Evolutionary conservation across 1,139 yeast species (phyloP).

Genomic region (Taphrina populina): DNA sequence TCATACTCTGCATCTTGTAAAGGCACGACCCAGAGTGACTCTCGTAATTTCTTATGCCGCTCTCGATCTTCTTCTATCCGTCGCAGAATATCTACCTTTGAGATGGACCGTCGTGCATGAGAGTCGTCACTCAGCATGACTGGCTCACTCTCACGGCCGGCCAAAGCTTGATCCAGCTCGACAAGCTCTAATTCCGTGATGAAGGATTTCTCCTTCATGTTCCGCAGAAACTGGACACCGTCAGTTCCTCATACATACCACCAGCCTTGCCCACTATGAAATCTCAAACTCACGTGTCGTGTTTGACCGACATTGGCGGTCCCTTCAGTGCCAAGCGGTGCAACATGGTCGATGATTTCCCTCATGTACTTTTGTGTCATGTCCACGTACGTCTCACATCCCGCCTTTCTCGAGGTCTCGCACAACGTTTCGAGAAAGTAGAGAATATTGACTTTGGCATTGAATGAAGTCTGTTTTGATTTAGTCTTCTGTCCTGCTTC

Average conservation of each 20-base stretch:
- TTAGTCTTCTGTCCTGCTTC: no score
- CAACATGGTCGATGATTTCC: slow-evolving; percentile 54
- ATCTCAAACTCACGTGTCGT: slow-evolving; percentile 39
- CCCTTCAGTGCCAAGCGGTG: slow-evolving; percentile 51
- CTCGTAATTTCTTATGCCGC: slow-evolving; percentile 68
- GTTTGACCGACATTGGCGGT: slow-evolving; percentile 53
- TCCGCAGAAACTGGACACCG: slow-evolving; percentile 26
- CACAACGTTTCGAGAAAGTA: slow-evolving; percentile 65
- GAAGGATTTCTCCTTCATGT: slow-evolving; percentile 39
- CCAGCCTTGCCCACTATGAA: not conserved
- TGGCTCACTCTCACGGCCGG: slow-evolving; percentile 35
- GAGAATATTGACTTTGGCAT: slow-evolving; percentile 63
- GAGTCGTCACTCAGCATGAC: not conserved
- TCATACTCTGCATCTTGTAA: slow-evolving; percentile 54
- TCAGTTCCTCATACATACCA: no score
- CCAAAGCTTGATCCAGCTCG: slow-evolving; percentile 34
- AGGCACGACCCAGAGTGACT: slow-evolving; percentile 67
- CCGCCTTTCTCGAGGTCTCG: slow-evolving; percentile 43
- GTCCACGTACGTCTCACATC: slow-evolving; percentile 37
- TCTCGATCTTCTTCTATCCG: slow-evolving; percentile 88
- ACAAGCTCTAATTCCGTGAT: slow-evolving; percentile 34
- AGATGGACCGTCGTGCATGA: slow-evolving; percentile 35
- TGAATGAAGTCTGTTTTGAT: slow-evolving; percentile 48
- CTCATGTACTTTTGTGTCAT: slow-evolving; percentile 49
- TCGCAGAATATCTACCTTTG: slow-evolving; percentile 53